Evolutionary conservation across 2,329 filamentous ascomycete genomes (phyloP), one percentile per base, ranked within the genome.

Genomic region (Aspergillus sp.): DNA sequence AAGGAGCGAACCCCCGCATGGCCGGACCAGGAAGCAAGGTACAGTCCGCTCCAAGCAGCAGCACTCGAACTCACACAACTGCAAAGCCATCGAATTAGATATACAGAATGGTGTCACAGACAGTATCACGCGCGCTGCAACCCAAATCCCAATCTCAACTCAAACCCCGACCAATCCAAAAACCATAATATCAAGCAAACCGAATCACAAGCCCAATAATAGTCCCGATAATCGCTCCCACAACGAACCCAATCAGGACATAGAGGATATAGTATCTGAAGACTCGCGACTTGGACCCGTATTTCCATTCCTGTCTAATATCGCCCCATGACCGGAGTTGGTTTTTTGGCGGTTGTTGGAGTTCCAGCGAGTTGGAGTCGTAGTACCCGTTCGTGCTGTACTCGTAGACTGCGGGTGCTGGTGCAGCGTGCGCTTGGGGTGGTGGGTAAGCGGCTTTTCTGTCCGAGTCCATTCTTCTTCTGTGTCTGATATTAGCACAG

Each of bases 261-360:
- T 54, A 54, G 1, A 23, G 4, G 13, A 59, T 19, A 23, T 54
- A 59, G 22, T 59, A 54, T 28, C 30, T 48, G 22, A 41, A 15
- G 3, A 54, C 57, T 3, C 57, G 22, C 15, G 28, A 28, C 30
- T 48, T 59, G 2, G 57, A 59, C 7, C 49, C 57, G 23, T 59
- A 19, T 8, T n/a, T 15, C 57, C 49, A 59, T 48, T 59, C 57
- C 13, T 23, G 41, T 19, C 25, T 38, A 4, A 19, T 7, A 19
- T 53, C 50, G 17, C 17, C 43, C 38, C 9, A 25, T 17, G 56
- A 38, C 7, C n/a, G 30, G 8, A 54, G 19, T 4, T 13, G 23
- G 30, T 7, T 31, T n/a, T 48, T 59, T n/a, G 22, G 49, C 13
- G 31, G 43, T 22, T 13, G 19, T 17, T 41, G 34, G 11, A 41